phyloP scores from a whole-genome alignment of 805 yeast genomes.

The Torulaspora gathmanii region DNA sequence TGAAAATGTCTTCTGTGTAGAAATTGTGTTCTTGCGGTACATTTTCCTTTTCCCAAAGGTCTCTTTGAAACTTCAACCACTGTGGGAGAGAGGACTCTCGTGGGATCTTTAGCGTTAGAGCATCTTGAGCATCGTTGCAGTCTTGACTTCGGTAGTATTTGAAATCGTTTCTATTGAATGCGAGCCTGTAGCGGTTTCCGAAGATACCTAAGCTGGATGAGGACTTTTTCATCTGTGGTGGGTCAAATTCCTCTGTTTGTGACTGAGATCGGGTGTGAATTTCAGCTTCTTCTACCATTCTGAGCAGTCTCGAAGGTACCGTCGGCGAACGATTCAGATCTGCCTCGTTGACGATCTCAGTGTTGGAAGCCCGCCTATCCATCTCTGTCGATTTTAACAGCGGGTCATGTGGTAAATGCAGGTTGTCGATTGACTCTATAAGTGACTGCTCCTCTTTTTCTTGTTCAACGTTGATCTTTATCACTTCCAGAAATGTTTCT shows the following conservation, averaged over 20 bases:
- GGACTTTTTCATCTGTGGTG: conserved; percentile 16
- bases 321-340: conserved; percentile 28
- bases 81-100: conserved; percentile 58
- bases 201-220: conserved; percentile 32
- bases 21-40: conserved; percentile 34
- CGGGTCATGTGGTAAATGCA: conserved; percentile 1
- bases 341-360: conserved; percentile 26
- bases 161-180: conserved; percentile 31
- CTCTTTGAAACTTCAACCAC: conserved; percentile 68
- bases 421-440: conserved; percentile 9
- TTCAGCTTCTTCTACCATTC: conserved; percentile 22
- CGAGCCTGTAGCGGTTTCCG: conserved; percentile 32
- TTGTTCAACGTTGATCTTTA: conserved; percentile 41
- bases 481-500: conserved; percentile 75
- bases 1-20: conserved; percentile 34
- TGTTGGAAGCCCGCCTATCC: conserved; percentile 16
- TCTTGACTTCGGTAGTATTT: conserved; percentile 42
- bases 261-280: conserved; percentile 7
- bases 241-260: conserved; percentile 2
- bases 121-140: conserved; percentile 33
- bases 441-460: conserved; percentile 19
- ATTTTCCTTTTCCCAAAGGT: conserved; percentile 56
- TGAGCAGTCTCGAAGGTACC: conserved; percentile 28
- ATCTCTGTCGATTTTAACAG: not conserved
- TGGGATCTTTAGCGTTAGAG: conserved; percentile 47